Conservation (phyloP, 192 early-diverging fungal species). For the Phycomyces blakesleeanus region DNA sequence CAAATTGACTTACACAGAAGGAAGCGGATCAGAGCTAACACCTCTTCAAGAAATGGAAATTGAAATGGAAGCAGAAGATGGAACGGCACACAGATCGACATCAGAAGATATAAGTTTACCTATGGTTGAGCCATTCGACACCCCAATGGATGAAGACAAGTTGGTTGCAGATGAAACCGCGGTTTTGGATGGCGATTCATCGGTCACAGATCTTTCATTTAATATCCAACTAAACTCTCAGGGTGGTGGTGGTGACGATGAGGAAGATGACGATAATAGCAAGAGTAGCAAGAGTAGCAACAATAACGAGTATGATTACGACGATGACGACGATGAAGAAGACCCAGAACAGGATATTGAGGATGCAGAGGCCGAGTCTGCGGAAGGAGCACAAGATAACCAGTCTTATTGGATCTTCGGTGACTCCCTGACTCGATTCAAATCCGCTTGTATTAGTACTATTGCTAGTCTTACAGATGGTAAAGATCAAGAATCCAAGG, state of each 20-base stretch:
- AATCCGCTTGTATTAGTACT: slow-evolving; percentile 12
- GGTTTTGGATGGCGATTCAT: not conserved
- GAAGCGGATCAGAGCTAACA: not conserved
- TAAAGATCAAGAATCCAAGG: slow-evolving; percentile 14
- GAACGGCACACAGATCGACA: not conserved
- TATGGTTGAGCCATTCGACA: not conserved
- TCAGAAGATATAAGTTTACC: not conserved
- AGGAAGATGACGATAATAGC: too few species aligned
- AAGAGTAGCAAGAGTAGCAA: too few species aligned
- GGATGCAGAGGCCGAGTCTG: not conserved
- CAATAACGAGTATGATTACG: too few species aligned
- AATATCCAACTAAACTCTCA: not conserved
- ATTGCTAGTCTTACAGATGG: not conserved
- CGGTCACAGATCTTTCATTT: not conserved
- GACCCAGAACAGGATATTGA: slow-evolving; percentile 1
- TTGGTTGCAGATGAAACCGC: not conserved
- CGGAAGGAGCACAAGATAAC: slow-evolving; percentile 12
- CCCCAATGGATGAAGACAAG: not conserved
- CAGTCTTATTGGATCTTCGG: slow-evolving; percentile 40
- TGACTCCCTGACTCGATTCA: slow-evolving; percentile 27
- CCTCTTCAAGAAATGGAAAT: not conserved
- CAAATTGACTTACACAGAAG: not conserved
- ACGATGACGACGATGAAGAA: too few species aligned
- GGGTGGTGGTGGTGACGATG: slow-evolving; percentile 5
- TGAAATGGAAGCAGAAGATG: not conserved